phyloP scores from a whole-genome alignment of 257 asterid species.

The Solanum bulbocastanum region DNA sequence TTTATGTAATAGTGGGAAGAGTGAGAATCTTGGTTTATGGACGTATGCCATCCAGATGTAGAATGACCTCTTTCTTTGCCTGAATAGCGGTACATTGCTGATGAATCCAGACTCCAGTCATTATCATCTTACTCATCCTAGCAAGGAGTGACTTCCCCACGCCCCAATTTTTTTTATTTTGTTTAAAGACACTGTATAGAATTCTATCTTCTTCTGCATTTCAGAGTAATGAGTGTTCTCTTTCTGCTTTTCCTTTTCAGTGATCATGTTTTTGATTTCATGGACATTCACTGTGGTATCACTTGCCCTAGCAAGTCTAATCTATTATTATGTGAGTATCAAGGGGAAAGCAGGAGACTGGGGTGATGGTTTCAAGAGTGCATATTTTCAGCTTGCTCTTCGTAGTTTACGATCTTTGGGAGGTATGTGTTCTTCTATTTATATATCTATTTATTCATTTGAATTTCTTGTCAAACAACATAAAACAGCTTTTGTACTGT shows the following conservation, averaged over 20 bases:
- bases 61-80: background rate
- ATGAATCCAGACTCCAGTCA: background rate
- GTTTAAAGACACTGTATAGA: background rate
- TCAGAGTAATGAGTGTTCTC: background rate
- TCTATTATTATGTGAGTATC: constrained; percentile 90
- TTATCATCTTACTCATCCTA: background rate
- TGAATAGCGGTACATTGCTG: background rate
- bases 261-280: constrained; percentile 92
- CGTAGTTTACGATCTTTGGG: constrained; percentile 97
- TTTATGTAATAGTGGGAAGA: background rate
- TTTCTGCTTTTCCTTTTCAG: constrained; percentile 38
- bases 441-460: background rate
- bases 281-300: constrained; percentile 96
- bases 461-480: background rate
- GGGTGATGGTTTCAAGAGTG: constrained; percentile 99
- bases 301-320: constrained; percentile 80
- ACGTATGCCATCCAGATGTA: background rate
- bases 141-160: background rate
- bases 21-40: background rate
- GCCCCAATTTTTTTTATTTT: too few relatives aligned
- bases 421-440: constrained; percentile 42
- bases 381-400: constrained; percentile 98
- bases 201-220: background rate
- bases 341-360: constrained; percentile 99
- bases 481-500: background rate